Base-by-base conservation (phyloP, 2,329 filamentous ascomycete species). In the Fusarium succisae region DNA sequence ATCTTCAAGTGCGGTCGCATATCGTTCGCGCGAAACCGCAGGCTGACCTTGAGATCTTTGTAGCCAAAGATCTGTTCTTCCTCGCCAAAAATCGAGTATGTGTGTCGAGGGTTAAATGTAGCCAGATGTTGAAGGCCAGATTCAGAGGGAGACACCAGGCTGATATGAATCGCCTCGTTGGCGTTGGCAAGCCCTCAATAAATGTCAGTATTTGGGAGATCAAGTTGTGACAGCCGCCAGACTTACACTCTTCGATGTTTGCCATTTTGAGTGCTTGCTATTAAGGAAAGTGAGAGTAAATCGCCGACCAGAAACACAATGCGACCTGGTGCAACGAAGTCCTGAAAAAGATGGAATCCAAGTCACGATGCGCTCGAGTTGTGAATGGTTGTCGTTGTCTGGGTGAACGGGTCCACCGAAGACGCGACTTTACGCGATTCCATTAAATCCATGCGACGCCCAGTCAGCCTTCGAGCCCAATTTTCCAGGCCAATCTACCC, bases 1-100 rank as follows among this genome's bases (percentile, higher is more conserved):
- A 95, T 88, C 63, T 91, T 87, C 38, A 98, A 81, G 76, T 93
- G 90, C 1, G 95, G 94, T 75, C 91, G 91, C 84, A 98, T 91
- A 80, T 98, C 93, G 80, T 86, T 88, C 22, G 89, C 88, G 79
- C 90, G 86, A 76, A 87, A 92, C 71, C 90, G 90, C 63, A 98
- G 84, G 72, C 90, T 89, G 79, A 98, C 92, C 73, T 91, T 90
- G 63, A 98, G 88, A 61, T 91, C 91, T 80, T 94, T 92, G 86
- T 98, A 98, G 43, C 96, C 96, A 77, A 97, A 95, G 73, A 98
- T 96, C 37, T 88, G 89, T 82, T 99, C 95, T 14, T 96, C 92
- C n/a, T 98, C 93, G 78, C 94, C 94, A 77, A 98, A 98, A 73
- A 99, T 93, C 3, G 94, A 87, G 82, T 98, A 98, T 24, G 96